Evolutionary conservation across 2,329 filamentous ascomycete genomes (phyloP), one percentile per base, ranked within the genome.

Genomic region (Fusarium newnesense): DNA sequence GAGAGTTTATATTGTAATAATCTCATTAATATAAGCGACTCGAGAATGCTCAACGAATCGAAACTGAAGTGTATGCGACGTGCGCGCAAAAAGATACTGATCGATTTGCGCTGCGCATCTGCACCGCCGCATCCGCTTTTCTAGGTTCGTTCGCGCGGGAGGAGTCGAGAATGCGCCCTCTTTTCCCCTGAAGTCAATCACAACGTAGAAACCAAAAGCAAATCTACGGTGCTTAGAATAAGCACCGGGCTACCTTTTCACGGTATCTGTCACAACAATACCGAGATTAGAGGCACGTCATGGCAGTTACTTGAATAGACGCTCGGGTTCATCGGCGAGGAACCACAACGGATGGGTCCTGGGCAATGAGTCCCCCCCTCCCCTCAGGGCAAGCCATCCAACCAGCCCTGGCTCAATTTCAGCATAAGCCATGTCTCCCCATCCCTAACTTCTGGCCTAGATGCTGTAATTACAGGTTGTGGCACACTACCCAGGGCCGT

Each of bases 41-140:
- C 24, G 28, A 47, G 42, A 54, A 30, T 28, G 30, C 39, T 43
- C 16, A 18, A 43, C 15, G 49, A 40, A 46, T 52, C 26, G 43
- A 44, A n/a, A 40, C 21, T 57, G 28, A 39, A 52, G 26, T 34
- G 30, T 44, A 44, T 53, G 37, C 46, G 67, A 24, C 66, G 54
- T 73, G 67, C 63, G 71, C 71, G 64, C 63, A 72, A 65, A 61
- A 62, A 54, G 36, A 57, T 43, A 52, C 32, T 71, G 61, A 47
- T 63, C 54, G 39, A 49, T 60, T 61, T 71, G 69, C 63, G 63
- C 68, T 56, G 61, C 62, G 68, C 62, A 57, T 39, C 21, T 57
- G 70, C 67, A 74, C 71, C 39, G 63, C 70, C 63, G 71, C 71
- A 73, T 74, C 71, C 71, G 71, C 71, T 73, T 73, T 72, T 73